Evolutionary conservation across 73 alveolate species (phyloP).

Genomic region (Uronychia binucleata): DNA sequence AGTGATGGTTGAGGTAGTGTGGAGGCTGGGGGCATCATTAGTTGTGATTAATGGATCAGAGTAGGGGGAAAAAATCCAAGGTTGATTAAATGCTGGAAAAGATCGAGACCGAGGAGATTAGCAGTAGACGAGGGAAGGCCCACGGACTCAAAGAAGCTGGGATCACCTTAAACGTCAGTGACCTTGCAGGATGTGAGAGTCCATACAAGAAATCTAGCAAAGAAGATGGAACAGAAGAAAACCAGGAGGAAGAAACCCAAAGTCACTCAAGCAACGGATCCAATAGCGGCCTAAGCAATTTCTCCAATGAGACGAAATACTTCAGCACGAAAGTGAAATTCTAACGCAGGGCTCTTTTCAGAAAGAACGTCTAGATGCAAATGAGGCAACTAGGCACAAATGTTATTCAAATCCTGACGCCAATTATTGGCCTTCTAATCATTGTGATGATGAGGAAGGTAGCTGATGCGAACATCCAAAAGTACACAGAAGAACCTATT

Average conservation of each 20-base stretch:
- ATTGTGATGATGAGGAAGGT: slow-evolving; percentile 76
- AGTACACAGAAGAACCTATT: slow-evolving; percentile 70
- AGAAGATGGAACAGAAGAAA: too few species aligned
- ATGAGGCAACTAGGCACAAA: slow-evolving; percentile 80
- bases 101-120: too few species aligned
- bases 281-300: slow-evolving; percentile 29
- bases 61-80: background rate
- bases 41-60: background rate
- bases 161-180: background rate
- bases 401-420: slow-evolving; percentile 80
- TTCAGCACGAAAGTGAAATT: slow-evolving; percentile 23
- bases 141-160: background rate
- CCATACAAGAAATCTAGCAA: too few species aligned
- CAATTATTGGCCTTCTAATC: slow-evolving; percentile 82
- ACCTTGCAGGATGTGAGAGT: too few species aligned
- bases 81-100: background rate
- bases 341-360: slow-evolving; percentile 73
- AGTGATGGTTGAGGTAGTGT: too few species aligned
- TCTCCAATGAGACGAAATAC: slow-evolving; percentile 43
- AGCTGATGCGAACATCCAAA: slow-evolving; percentile 43
- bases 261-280: background rate
- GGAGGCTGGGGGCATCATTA: too few species aligned
- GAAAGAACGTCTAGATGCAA: slow-evolving; percentile 69
- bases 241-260: background rate
- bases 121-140: too few species aligned